Base-by-base conservation (phyloP, 345 rosid genomes). In the Theobroma cacao region DNA sequence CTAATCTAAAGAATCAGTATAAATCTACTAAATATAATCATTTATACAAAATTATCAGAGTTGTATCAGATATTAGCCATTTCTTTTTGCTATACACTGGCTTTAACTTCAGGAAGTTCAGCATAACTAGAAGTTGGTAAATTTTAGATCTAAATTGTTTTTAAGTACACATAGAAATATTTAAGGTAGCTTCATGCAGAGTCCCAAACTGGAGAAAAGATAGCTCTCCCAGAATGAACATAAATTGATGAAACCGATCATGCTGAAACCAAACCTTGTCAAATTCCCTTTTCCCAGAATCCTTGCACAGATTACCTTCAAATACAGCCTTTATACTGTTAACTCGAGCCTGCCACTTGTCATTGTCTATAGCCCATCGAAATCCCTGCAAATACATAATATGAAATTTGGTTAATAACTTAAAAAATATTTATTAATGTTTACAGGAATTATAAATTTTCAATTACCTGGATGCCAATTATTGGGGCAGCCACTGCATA, bases 271-370 rank as follows among this genome's bases (percentile, higher is more conserved):
- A 47, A 69, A 28, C 36, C 5, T 45, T 26, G 47, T 28, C 13
- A 69, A 45, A 45, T 45, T 28, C 74, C 15, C 14, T 5, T 28
- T 9, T 30, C 52, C 52, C 45, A 47, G 50, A 59, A 30, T 45
- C 28, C 15, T 36, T 14, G 58, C 56, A 17, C 13, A 43, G 6
- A 55, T 75, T 84, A 96, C 98, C 99, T 92, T 96, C 93, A 88
- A 96, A 94, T 72, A 94, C 74, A 80, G 91, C 88, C 83, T 81
- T 92, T 75, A 96, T 74, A 75, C 94, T 96, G 79, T 86, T 87
- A 79, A 92, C 99, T 82, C 97, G 92, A 81, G 72, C 95, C 80
- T 92, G 87, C 98, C 98, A 94, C 84, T 81, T 84, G 72, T 92
- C 88, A 45, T 94, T 91, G 12, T 94, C 93, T 67, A 95, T 77